Evolutionary conservation across 225 moss, liverwort and hornwort genomes (phyloP).

Genomic region (Polytrichum formosum): DNA sequence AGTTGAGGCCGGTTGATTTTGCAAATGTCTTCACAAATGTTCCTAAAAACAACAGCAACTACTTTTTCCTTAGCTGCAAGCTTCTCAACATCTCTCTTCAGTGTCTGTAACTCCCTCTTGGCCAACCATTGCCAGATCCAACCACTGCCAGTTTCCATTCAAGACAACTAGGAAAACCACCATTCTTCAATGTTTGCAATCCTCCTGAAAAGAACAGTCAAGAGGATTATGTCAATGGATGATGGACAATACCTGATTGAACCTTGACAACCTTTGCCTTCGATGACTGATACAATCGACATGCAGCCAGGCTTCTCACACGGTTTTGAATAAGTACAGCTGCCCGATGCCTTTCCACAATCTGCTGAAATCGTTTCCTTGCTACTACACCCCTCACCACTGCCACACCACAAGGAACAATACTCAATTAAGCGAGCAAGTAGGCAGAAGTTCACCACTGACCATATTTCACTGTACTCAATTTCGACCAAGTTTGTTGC

Average conservation of each 20-base stretch:
- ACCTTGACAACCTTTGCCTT: conserved; percentile 41
- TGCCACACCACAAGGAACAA: conserved; percentile 14
- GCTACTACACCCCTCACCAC: conserved; percentile 83
- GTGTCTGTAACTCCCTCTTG: conserved; percentile 36
- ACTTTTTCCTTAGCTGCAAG: conserved; percentile 35
- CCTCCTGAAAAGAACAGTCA: neutral
- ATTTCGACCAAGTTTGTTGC: no score
- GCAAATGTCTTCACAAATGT: conserved; percentile 14
- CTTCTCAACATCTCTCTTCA: conserved; percentile 42
- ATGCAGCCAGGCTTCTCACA: conserved; percentile 45
- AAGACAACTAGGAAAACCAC: neutral
- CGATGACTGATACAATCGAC: conserved; percentile 24
- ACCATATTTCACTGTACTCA: no score
- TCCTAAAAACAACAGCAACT: neutral
- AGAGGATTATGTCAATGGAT: neutral
- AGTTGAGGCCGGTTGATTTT: no score
- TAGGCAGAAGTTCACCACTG: neutral
- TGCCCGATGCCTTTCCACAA: conserved; percentile 69
- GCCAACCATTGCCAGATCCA: conserved; percentile 59
- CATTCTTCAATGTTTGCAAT: neutral
- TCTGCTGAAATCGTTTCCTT: conserved; percentile 49
- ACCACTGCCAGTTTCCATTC: neutral
- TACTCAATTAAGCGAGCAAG: neutral
- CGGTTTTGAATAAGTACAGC: conserved; percentile 82
- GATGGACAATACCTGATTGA: conserved; percentile 65